These are phyloP conservation scores for Neofusicoccum laricinum DNA, from an alignment of 2,329 filamentous ascomycete genomes.

Conservation along the genomic window DNA sequence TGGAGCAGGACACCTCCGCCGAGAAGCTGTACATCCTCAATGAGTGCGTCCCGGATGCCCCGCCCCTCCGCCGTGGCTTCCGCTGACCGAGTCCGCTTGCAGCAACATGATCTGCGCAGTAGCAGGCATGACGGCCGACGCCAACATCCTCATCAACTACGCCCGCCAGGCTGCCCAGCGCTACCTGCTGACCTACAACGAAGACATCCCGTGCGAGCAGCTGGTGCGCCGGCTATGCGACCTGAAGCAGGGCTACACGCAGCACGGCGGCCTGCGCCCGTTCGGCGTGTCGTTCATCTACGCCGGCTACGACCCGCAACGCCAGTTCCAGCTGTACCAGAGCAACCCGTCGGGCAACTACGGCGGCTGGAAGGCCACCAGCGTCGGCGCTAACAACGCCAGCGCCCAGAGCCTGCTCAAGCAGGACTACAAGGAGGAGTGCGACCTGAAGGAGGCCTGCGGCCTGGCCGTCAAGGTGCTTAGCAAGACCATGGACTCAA, in stretches of 20 bases:
- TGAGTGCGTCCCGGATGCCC: slow-evolving; percentile 61
- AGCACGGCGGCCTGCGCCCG: slow-evolving; percentile 95
- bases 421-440: slow-evolving; percentile 99
- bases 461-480: slow-evolving; percentile 97
- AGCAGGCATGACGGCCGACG: slow-evolving; percentile 97
- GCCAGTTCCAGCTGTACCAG: slow-evolving; percentile 98
- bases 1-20: slow-evolving; percentile 98
- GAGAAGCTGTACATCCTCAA: slow-evolving; percentile 99
- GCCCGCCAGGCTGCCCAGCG: slow-evolving; percentile 94
- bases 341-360: slow-evolving; percentile 99
- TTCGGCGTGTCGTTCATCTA: slow-evolving; percentile 99
- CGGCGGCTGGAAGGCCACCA: slow-evolving; percentile 98
- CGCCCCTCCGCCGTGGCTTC: not conserved
- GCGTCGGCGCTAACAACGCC: slow-evolving; percentile 95
- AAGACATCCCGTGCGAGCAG: slow-evolving; percentile 99
- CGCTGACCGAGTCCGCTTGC: not conserved
- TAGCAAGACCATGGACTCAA: slow-evolving; percentile 99
- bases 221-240: slow-evolving; percentile 95
- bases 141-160: slow-evolving; percentile 99
- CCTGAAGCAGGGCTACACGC: slow-evolving; percentile 98
- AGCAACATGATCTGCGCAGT: slow-evolving; percentile 99
- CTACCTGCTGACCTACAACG: slow-evolving; percentile 98
- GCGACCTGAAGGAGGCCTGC: slow-evolving; percentile 91
- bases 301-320: slow-evolving; percentile 91
- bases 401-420: slow-evolving; percentile 95